Conservation (phyloP, 2,329 filamentous ascomycete genomes). For the Metarhizium guizhouense region DNA sequence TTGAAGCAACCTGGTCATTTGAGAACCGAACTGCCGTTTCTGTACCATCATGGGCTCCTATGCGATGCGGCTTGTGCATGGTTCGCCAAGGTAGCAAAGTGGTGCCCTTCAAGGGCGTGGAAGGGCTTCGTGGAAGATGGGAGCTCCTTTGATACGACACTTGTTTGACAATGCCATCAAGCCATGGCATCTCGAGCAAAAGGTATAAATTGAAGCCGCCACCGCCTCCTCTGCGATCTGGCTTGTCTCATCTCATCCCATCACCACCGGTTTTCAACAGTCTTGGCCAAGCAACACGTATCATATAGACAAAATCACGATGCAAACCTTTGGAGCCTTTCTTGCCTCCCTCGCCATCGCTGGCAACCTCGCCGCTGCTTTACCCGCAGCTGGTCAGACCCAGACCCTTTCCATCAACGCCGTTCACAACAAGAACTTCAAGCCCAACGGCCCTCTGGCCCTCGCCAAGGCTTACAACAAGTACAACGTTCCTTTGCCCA, state of each 20-base stretch:
- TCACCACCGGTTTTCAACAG: neutral
- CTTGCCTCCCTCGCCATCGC: slow-evolving; percentile 10
- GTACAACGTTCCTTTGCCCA: slow-evolving; percentile 5
- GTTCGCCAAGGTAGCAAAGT: neutral
- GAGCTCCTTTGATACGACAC: neutral
- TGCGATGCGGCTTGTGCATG: neutral
- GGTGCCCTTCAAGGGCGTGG: neutral
- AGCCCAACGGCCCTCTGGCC: slow-evolving; percentile 6
- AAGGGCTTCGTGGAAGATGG: neutral
- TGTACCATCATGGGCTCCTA: neutral
- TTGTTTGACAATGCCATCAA: neutral
- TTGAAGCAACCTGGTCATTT: neutral
- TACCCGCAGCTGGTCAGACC: slow-evolving; percentile 2
- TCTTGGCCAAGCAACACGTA: neutral
- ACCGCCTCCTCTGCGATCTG: neutral
- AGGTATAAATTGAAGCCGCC: neutral
- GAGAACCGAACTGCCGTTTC: neutral
- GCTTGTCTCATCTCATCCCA: neutral
- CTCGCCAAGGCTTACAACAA: slow-evolving; percentile 11
- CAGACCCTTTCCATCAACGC: slow-evolving; percentile 7
- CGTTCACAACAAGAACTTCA: slow-evolving; percentile 7
- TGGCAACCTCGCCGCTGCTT: slow-evolving; percentile 7
- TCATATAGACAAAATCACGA: slow-evolving; percentile 1
- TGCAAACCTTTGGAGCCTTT: slow-evolving; percentile 12
- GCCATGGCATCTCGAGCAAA: neutral